These are phyloP conservation scores for Chlamydomonas sp. DNA, from an alignment of 139 green algal species.

Conservation along the genomic window DNA sequence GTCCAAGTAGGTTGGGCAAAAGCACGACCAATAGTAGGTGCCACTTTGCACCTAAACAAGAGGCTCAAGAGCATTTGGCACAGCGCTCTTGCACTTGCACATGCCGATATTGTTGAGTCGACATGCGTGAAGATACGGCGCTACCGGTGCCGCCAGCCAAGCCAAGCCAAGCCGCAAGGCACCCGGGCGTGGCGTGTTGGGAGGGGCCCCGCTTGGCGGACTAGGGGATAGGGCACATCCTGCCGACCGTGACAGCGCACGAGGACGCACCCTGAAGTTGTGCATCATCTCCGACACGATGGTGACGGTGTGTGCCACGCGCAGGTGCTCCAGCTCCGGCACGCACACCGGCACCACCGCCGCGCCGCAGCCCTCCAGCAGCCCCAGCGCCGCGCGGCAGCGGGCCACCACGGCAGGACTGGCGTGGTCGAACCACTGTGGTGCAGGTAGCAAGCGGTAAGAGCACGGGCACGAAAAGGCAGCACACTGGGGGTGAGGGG, in stretches of 20 bases:
- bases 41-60: no score
- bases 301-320: conserved; percentile 71
- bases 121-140: no score
- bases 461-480: no score
- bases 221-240: conserved; percentile 5
- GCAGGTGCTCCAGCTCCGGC: conserved; percentile 75
- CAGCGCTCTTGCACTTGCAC: no score
- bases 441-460: not conserved
- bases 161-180: no score
- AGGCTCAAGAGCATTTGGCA: no score
- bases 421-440: conserved; percentile 74
- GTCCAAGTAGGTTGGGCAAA: not conserved
- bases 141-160: no score
- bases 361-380: conserved; percentile 46
- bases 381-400: conserved; percentile 43
- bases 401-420: conserved; percentile 57
- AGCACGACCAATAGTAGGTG: not conserved
- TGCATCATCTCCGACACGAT: conserved; percentile 60
- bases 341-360: conserved; percentile 61
- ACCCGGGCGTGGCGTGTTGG: no score
- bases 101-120: no score
- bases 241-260: conserved; percentile 26
- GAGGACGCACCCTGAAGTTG: conserved; percentile 14
- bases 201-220: no score
- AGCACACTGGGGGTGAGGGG: not conserved